Evolutionary conservation across 352 stramenopile species (phyloP).

Genomic region (Phytophthora lateralis): DNA sequence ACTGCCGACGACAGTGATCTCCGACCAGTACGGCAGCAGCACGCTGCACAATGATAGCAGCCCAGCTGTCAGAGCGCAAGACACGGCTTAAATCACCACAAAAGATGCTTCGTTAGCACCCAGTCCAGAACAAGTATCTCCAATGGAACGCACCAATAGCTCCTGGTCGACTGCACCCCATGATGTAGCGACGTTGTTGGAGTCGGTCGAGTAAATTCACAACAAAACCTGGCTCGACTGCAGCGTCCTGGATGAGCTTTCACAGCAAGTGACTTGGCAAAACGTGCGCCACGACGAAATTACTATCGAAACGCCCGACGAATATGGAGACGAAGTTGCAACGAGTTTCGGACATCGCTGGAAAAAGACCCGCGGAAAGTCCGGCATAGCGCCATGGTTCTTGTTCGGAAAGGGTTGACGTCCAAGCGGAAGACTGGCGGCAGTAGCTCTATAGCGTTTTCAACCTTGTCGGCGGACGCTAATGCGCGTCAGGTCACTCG

Average conservation of each 20-base stretch:
- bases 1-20: conserved; percentile 27
- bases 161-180: conserved; percentile 60
- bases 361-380: conserved; percentile 5
- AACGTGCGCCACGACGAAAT: conserved; percentile 13
- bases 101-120: neutral
- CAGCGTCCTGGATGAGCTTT: conserved; percentile 1
- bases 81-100: conserved; percentile 36
- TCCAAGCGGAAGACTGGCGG: conserved; percentile 26
- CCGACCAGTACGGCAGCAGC: conserved; percentile 64
- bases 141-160: conserved; percentile 36
- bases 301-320: conserved; percentile 29
- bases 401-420: conserved; percentile 21
- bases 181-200: conserved; percentile 6
- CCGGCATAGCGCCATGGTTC: conserved; percentile 6
- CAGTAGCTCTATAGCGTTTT: conserved; percentile 10
- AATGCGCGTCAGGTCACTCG: conserved; percentile 57
- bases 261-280: conserved; percentile 1
- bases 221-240: neutral
- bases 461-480: conserved; percentile 36
- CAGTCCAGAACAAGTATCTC: neutral
- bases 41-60: conserved; percentile 44
- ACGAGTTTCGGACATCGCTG: conserved; percentile 5
- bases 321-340: conserved; percentile 11
- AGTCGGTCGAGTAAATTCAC: neutral
- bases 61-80: conserved; percentile 37